These are phyloP conservation scores for Agrocybe pediades DNA, from an alignment of 768 basidiomycete genomes.

Conservation along the genomic window DNA sequence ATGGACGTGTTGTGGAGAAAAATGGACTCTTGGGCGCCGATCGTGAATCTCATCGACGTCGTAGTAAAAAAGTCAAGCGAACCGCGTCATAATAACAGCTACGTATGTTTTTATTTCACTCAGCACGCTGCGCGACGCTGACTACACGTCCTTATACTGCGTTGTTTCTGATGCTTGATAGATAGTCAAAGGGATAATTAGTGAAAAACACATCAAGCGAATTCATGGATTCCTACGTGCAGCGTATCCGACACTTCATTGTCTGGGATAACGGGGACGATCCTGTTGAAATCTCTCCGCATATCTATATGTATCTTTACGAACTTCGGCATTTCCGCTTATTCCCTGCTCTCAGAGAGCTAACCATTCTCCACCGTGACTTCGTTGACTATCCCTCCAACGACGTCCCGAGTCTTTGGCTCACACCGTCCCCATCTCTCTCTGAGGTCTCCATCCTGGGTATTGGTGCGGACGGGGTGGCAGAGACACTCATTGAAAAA, in stretches of 20 bases:
- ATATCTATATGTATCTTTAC: background rate
- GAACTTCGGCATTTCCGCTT: background rate
- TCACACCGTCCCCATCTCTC: background rate
- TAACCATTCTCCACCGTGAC: too few relatives aligned
- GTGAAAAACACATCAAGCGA: too few relatives aligned
- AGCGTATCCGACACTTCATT: background rate
- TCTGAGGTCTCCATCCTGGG: background rate
- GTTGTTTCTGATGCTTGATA: too few relatives aligned
- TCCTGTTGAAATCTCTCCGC: background rate
- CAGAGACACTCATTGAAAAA: background rate
- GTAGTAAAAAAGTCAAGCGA: too few relatives aligned
- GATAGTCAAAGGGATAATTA: too few relatives aligned
- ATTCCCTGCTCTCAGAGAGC: background rate
- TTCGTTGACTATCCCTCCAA: too few relatives aligned
- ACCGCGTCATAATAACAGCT: too few relatives aligned
- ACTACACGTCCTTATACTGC: too few relatives aligned
- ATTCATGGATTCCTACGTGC: background rate
- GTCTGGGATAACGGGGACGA: background rate
- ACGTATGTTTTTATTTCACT: too few relatives aligned
- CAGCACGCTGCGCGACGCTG: too few relatives aligned
- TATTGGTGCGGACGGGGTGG: background rate
- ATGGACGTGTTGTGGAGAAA: slow-evolving; percentile 14
- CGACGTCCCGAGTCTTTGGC: background rate
- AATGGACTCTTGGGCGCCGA: slow-evolving; percentile 7
- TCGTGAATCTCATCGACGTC: slow-evolving; percentile 7